Percentiles rank a stretch among this genome's conserved stretches.
Evolutionary conservation across 305 asterid genomes (phyloP).

Genomic region (Fraxinus sp.): DNA sequence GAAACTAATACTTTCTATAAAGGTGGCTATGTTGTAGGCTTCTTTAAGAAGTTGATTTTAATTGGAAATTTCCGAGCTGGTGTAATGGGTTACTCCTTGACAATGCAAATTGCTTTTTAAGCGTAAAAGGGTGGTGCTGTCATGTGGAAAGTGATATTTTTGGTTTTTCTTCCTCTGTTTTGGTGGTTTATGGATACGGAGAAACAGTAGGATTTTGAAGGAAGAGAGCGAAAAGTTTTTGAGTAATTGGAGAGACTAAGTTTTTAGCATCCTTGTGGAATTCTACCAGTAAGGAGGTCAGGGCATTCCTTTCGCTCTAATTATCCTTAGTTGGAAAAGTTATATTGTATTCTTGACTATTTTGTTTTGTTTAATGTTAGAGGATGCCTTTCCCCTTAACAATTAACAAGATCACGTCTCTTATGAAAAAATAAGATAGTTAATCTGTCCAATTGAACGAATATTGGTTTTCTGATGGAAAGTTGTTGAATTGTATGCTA

Average conservation of each 20-base stretch:
- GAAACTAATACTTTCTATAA: not conserved
- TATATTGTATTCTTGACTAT: not conserved
- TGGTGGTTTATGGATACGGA: not conserved
- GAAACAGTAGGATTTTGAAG: not conserved
- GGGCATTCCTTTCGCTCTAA: not conserved
- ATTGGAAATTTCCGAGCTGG: not conserved
- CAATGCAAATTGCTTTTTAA: not conserved
- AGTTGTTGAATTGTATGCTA: not conserved
- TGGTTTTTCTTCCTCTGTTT: not conserved
- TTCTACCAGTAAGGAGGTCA: not conserved
- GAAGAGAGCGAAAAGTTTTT: not conserved
- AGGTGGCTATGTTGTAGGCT: not conserved
- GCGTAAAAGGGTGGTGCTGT: not conserved
- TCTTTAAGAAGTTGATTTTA: slow-evolving; percentile 1
- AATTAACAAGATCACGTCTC: not conserved
- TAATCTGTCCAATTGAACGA: not conserved
- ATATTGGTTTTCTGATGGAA: slow-evolving; percentile 5
- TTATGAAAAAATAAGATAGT: not conserved
- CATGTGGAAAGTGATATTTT: not conserved
- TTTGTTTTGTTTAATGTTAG: not conserved
- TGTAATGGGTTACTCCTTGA: not conserved
- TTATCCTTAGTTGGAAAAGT: not conserved
- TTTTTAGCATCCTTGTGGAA: not conserved
- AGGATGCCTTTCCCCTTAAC: not conserved
- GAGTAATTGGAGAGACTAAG: not conserved